phyloP scores from a whole-genome alignment of 192 early-diverging fungal species.

The Funneliformis mosseae region DNA sequence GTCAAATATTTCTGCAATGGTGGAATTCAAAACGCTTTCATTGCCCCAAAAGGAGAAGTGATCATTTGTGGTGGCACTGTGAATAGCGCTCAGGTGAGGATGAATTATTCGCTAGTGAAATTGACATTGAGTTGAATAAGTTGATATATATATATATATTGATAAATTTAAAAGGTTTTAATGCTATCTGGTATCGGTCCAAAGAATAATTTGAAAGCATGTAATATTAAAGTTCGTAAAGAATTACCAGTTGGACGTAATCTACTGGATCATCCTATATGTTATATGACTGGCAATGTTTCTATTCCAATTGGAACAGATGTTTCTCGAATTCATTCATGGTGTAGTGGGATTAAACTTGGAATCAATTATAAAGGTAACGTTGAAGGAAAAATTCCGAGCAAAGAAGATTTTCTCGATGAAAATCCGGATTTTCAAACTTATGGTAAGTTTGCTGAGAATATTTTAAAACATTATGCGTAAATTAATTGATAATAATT shows the following conservation, averaged over 20 bases:
- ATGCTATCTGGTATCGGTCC: constrained; percentile 7
- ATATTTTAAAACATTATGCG: too few relatives aligned
- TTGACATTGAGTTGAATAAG: neutral
- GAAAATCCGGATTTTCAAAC: neutral
- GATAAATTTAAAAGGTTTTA: neutral
- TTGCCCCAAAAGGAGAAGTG: too few relatives aligned
- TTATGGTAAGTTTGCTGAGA: too few relatives aligned
- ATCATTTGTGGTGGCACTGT: too few relatives aligned
- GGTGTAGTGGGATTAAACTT: neutral
- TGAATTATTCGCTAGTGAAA: neutral
- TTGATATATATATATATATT: neutral
- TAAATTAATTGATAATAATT: too few relatives aligned
- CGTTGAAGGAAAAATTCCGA: neutral
- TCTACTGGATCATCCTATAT: neutral
- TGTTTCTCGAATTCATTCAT: too few relatives aligned
- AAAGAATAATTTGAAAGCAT: neutral
- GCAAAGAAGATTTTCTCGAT: neutral
- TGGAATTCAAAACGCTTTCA: too few relatives aligned
- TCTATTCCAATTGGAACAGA: neutral
- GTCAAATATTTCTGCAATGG: too few relatives aligned
- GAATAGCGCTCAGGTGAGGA: too few relatives aligned
- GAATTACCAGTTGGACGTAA: too few relatives aligned
- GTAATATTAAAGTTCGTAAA: constrained; percentile 6
- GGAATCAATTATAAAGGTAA: neutral
- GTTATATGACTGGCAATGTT: neutral